Percentiles rank a stretch among this genome's conserved stretches.
Evolutionary conservation across 192 early-diverging fungal species (phyloP).

Genomic region (Umbelopsis sp.): DNA sequence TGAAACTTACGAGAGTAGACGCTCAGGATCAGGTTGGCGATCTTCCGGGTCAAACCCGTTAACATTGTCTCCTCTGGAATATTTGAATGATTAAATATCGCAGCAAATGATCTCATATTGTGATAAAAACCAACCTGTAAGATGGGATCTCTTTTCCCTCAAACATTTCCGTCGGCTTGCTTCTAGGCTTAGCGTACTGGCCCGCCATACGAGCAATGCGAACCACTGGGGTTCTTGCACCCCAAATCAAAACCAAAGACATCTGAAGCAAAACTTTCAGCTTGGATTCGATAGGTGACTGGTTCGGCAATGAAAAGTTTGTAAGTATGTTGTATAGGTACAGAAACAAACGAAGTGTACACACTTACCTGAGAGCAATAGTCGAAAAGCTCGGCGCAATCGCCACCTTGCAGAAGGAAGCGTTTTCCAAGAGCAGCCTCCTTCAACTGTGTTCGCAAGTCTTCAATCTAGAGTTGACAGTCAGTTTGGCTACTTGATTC

Average conservation of each 20-base stretch:
- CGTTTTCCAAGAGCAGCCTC: constrained; percentile 91
- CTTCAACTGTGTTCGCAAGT: constrained; percentile 78
- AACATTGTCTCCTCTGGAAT: constrained; percentile 89
- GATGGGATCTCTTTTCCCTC: constrained; percentile 83
- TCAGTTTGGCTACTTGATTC: neutral
- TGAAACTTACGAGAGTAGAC: constrained; percentile 69
- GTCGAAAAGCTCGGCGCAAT: constrained; percentile 98
- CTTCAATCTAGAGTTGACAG: constrained; percentile 63
- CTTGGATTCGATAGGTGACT: constrained; percentile 91
- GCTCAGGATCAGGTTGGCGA: constrained; percentile 89
- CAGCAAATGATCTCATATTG: neutral
- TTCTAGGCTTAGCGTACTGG: constrained; percentile 98
- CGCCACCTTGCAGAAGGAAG: constrained; percentile 97
- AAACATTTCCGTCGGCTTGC: constrained; percentile 85
- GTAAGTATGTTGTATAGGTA: neutral
- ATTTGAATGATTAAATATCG: neutral
- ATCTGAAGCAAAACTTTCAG: constrained; percentile 97
- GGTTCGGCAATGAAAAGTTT: neutral
- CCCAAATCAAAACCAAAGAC: constrained; percentile 95
- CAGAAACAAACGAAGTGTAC: neutral
- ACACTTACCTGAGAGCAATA: constrained; percentile 85
- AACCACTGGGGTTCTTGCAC: constrained; percentile 88
- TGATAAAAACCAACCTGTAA: constrained; percentile 53
- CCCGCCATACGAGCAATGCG: constrained; percentile 98
- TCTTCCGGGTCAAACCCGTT: constrained; percentile 90